Evolutionary conservation across 2,329 filamentous ascomycete genomes (phyloP).

Genomic region (Phialophora expanda): DNA sequence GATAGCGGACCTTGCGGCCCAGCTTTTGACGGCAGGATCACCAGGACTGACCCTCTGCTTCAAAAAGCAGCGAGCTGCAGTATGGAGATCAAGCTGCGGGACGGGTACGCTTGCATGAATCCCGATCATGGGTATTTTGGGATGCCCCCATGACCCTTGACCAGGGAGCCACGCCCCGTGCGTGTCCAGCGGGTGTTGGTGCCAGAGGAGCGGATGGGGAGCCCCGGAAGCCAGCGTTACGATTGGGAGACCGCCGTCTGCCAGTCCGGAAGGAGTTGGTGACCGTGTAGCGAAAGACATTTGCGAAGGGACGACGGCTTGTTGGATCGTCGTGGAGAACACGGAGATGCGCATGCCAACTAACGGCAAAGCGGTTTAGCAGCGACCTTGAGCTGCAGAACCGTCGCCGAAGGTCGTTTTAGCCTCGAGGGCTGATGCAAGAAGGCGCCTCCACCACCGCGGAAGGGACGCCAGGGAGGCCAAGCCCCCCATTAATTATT

Average conservation of each 20-base stretch:
- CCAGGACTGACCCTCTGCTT: neutral
- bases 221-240: neutral
- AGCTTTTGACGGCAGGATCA: slow-evolving; percentile 1
- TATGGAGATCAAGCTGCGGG: neutral
- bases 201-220: neutral
- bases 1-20: neutral
- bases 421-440: neutral
- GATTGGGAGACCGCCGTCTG: neutral
- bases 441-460: neutral
- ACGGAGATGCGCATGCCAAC: neutral
- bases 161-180: neutral
- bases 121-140: slow-evolving; percentile 5
- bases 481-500: neutral
- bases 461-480: neutral
- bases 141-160: neutral
- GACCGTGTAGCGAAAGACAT: neutral
- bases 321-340: slow-evolving; percentile 16
- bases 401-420: neutral
- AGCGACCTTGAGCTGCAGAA: neutral
- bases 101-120: slow-evolving; percentile 2
- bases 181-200: neutral
- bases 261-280: slow-evolving; percentile 3
- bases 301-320: slow-evolving; percentile 3
- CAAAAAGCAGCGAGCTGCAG: slow-evolving; percentile 10
- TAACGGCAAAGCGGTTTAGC: slow-evolving; percentile 5